Conservation (phyloP, 2,329 filamentous ascomycete species). For the Penicillium aurantiogriseum region DNA sequence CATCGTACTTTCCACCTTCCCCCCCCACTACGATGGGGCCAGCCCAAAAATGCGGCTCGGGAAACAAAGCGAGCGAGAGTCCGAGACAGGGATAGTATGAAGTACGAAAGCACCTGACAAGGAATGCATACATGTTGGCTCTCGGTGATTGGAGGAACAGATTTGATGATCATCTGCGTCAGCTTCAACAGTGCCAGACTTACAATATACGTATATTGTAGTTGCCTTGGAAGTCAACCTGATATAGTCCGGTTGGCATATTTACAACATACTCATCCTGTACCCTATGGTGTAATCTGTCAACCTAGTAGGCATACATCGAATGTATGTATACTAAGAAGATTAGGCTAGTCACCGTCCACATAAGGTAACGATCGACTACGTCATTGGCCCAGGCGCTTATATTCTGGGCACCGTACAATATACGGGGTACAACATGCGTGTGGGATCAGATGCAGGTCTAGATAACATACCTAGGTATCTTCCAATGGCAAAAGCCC, state of each 20-base stretch:
- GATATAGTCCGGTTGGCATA: too few relatives aligned
- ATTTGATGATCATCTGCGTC: background rate
- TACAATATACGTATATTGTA: background rate
- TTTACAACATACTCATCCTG: too few relatives aligned
- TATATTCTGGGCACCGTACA: background rate
- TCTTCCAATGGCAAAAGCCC: background rate
- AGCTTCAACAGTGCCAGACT: background rate
- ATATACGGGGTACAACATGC: background rate
- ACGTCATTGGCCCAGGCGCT: slow-evolving; percentile 16
- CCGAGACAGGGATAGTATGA: slow-evolving; percentile 19
- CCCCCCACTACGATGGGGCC: background rate
- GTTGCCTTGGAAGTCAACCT: background rate
- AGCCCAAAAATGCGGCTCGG: slow-evolving; percentile 22
- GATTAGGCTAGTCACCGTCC: background rate
- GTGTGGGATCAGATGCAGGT: background rate
- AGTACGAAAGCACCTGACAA: background rate
- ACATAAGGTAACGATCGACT: slow-evolving; percentile 22
- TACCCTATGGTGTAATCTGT: background rate
- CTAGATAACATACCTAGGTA: background rate
- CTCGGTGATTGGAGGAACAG: slow-evolving; percentile 1
- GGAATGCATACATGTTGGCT: background rate
- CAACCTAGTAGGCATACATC: background rate
- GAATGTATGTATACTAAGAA: background rate
- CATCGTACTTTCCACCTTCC: slow-evolving; percentile 1
- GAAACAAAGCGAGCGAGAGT: slow-evolving; percentile 14